Conservation (phyloP, 768 basidiomycete species). For the Lenzites betulinus region DNA sequence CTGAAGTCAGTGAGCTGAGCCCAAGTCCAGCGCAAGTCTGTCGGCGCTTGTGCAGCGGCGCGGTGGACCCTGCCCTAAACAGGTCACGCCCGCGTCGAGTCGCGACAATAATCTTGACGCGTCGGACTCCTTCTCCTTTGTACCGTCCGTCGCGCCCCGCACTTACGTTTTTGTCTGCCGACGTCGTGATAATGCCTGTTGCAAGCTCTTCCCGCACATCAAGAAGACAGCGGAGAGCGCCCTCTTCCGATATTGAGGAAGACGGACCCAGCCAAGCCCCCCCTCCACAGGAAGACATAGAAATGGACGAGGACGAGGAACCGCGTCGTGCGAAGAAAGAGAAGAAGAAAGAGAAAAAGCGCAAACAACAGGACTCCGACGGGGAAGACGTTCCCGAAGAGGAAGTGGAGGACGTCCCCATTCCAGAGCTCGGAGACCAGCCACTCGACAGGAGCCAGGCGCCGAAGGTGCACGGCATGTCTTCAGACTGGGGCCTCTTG, state of each 20-base stretch:
- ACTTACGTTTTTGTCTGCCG: neutral
- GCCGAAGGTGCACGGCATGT: slow-evolving; percentile 55
- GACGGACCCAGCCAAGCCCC: slow-evolving; percentile 25
- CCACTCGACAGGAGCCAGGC: slow-evolving; percentile 59
- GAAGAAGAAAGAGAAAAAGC: slow-evolving; percentile 30
- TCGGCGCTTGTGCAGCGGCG: slow-evolving; percentile 7
- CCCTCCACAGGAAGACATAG: slow-evolving; percentile 23
- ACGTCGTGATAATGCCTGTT: slow-evolving; percentile 33
- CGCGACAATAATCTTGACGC: slow-evolving; percentile 23
- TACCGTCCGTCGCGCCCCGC: slow-evolving; percentile 6
- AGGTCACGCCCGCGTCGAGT: slow-evolving; percentile 11
- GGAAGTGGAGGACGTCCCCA: slow-evolving; percentile 41
- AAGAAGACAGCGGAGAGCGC: slow-evolving; percentile 44
- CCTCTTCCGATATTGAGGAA: slow-evolving; percentile 44
- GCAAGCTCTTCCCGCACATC: slow-evolving; percentile 38
- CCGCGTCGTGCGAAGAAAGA: slow-evolving; percentile 35
- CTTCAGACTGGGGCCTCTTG: slow-evolving; percentile 64
- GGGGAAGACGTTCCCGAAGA: slow-evolving; percentile 32
- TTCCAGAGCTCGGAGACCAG: slow-evolving; percentile 62
- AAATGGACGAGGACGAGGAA: slow-evolving; percentile 46
- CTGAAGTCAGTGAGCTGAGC: no score
- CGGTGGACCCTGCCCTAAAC: slow-evolving; percentile 33
- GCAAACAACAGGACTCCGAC: slow-evolving; percentile 39
- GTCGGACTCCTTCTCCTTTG: slow-evolving; percentile 16
- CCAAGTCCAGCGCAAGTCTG: slow-evolving; percentile 1